Percentiles rank a stretch among this genome's conserved stretches.
These are phyloP conservation scores for Physcomitrium patens DNA, from an alignment of 225 moss, liverwort and hornwort genomes.

Conservation along the genomic window DNA sequence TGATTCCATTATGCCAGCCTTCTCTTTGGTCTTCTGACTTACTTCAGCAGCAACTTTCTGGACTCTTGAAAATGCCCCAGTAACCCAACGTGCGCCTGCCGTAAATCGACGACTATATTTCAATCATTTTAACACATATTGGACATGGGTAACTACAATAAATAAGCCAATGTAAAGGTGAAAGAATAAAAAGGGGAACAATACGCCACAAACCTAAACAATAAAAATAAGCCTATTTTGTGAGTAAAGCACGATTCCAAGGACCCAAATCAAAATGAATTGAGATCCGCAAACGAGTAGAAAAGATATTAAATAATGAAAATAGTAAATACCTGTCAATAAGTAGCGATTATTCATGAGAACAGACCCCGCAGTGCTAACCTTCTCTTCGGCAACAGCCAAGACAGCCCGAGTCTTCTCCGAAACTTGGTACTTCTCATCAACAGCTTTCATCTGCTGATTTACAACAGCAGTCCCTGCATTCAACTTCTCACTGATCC, in stretches of 20 bases:
- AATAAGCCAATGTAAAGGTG: neutral
- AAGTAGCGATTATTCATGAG: conserved; percentile 92
- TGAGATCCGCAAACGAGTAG: conserved; percentile 4
- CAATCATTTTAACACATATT: neutral
- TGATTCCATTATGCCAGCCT: conserved; percentile 60
- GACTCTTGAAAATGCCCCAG: conserved; percentile 61
- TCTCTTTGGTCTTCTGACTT: conserved; percentile 69
- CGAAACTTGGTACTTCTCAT: conserved; percentile 91
- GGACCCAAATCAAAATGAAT: neutral
- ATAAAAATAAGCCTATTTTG: neutral
- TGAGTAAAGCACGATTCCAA: neutral
- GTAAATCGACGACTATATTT: conserved; percentile 17
- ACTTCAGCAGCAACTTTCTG: conserved; percentile 65
- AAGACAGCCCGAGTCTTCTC: conserved; percentile 87
- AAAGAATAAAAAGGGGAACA: neutral
- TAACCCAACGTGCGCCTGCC: conserved; percentile 63
- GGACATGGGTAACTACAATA: neutral
- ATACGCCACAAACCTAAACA: neutral
- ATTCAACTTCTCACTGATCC: conserved; percentile 79
- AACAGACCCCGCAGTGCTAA: conserved; percentile 78
- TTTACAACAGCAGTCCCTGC: conserved; percentile 82
- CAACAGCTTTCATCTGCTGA: conserved; percentile 87
- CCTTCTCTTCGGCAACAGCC: conserved; percentile 89
- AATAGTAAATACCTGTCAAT: conserved; percentile 60
- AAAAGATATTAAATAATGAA: neutral